A percentile compares a stretch with the other conserved stretches of the same genome.
phyloP scores from a whole-genome alignment of 768 basidiomycete genomes.

The Tylopilus rubrobrunneus region DNA sequence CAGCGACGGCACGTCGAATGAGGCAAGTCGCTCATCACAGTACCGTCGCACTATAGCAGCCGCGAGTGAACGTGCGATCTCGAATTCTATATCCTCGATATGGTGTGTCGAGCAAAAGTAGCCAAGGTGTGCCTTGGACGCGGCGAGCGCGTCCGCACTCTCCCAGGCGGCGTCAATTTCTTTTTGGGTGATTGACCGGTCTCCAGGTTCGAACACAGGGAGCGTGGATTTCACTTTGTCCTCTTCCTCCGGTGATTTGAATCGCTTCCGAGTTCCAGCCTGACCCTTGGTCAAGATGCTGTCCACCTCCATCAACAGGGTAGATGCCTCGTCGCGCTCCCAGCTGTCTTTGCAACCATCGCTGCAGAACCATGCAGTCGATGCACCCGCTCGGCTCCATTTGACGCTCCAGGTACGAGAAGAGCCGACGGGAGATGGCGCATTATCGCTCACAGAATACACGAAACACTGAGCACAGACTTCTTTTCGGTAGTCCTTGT shows the following conservation, averaged over 20 bases:
- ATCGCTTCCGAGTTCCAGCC: slow-evolving; percentile 26
- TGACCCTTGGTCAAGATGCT: slow-evolving; percentile 35
- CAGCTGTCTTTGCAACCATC: slow-evolving; percentile 44
- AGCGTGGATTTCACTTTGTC: slow-evolving; percentile 19
- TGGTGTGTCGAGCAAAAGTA: slow-evolving; percentile 25
- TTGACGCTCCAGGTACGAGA: slow-evolving; percentile 44
- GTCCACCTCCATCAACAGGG: slow-evolving; percentile 31
- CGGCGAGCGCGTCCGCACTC: slow-evolving; percentile 31
- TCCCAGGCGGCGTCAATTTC: slow-evolving; percentile 46
- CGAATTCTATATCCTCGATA: slow-evolving; percentile 52
- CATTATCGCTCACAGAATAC: slow-evolving; percentile 40
- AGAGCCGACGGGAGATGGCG: slow-evolving; percentile 8
- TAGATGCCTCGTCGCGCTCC: slow-evolving; percentile 34
- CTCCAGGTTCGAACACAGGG: slow-evolving; percentile 8
- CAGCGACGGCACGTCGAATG: slow-evolving; percentile 2
- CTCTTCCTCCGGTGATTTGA: slow-evolving; percentile 22
- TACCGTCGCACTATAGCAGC: slow-evolving; percentile 47
- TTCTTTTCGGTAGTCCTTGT: slow-evolving; percentile 61
- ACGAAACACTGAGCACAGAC: slow-evolving; percentile 64
- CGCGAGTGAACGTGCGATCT: slow-evolving; percentile 54
- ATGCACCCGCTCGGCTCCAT: slow-evolving; percentile 27
- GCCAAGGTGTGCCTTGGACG: slow-evolving; percentile 22
- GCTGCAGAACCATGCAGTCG: slow-evolving; percentile 57
- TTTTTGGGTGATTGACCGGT: slow-evolving; percentile 34
- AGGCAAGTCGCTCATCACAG: slow-evolving; percentile 16